A percentile compares a stretch with the other conserved stretches of the same genome.
Conservation (phyloP, 1,284 basidiomycete genomes). For the Ustilago nuda region DNA sequence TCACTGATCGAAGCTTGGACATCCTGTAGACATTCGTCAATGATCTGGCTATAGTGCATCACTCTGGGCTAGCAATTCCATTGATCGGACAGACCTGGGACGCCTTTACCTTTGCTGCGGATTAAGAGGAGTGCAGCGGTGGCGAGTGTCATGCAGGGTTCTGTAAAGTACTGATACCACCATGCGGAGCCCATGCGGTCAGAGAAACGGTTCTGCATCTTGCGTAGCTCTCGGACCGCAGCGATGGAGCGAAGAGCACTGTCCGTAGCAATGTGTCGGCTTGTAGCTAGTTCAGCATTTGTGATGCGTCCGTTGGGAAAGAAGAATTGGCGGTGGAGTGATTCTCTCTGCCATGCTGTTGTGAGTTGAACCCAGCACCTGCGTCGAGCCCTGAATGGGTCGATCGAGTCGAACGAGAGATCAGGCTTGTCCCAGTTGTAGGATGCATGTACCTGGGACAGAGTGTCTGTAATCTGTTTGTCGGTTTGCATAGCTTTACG, state of each 20-base stretch:
- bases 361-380: conserved; percentile 44
- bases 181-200: conserved; percentile 43
- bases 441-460: conserved; percentile 24
- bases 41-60: conserved; percentile 35
- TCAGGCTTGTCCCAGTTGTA: conserved; percentile 39
- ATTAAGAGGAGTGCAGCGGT: conserved; percentile 44
- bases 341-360: conserved; percentile 42
- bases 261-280: conserved; percentile 45
- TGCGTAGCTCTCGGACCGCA: conserved; percentile 30
- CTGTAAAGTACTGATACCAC: conserved; percentile 52
- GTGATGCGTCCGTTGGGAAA: conserved; percentile 53
- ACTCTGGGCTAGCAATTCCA: conserved; percentile 42
- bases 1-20: conserved; percentile 28
- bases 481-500: conserved; percentile 52
- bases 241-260: conserved; percentile 37
- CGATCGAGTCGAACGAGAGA: conserved; percentile 29
- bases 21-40: conserved; percentile 40
- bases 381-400: conserved; percentile 43
- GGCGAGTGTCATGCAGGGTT: conserved; percentile 53
- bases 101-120: conserved; percentile 42
- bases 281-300: conserved; percentile 44
- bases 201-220: conserved; percentile 39
- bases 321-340: conserved; percentile 45
- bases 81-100: conserved; percentile 31
- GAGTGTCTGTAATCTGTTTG: conserved; percentile 21